Conservation (phyloP, 176 grass and related monocot genomes). For the Pharus latifolius region DNA sequence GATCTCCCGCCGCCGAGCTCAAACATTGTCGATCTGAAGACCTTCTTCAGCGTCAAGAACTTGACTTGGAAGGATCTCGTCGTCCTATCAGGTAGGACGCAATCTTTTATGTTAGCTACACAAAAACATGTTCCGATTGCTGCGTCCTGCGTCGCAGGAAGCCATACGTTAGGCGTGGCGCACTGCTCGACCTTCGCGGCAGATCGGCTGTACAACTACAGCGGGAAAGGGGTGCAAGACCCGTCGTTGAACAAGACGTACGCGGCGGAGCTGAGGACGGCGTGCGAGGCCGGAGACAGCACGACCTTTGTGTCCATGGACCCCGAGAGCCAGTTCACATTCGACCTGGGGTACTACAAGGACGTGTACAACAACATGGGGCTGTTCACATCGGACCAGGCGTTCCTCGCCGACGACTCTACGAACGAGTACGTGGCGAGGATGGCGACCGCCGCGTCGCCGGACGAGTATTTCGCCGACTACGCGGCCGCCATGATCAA, state of each 20-base stretch:
- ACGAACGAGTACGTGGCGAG: constrained; percentile 33
- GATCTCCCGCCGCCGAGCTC: constrained; percentile 22
- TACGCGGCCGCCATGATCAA: constrained; percentile 46
- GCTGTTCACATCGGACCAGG: constrained; percentile 42
- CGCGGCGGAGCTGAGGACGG: constrained; percentile 23
- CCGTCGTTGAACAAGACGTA: constrained; percentile 37
- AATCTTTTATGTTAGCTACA: background rate
- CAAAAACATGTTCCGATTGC: no score
- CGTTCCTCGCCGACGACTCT: constrained; percentile 30
- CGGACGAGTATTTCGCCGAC: constrained; percentile 36
- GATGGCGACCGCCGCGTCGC: constrained; percentile 31
- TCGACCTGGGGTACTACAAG: constrained; percentile 45
- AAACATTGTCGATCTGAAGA: constrained; percentile 43
- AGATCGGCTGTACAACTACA: constrained; percentile 52
- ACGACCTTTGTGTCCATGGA: background rate
- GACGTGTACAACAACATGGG: background rate
- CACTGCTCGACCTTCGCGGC: constrained; percentile 29
- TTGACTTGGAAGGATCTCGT: constrained; percentile 40
- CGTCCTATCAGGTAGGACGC: constrained; percentile 13
- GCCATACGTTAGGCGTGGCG: constrained; percentile 39
- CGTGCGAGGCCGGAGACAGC: constrained; percentile 26
- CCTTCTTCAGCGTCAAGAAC: constrained; percentile 49
- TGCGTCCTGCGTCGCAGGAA: constrained; percentile 1
- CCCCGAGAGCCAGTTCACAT: constrained; percentile 1
- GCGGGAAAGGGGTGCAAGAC: constrained; percentile 24